A percentile compares a stretch with the other conserved stretches of the same genome.
These are phyloP conservation scores for Melanogaster broomeanus DNA, from an alignment of 768 basidiomycete species.

Conservation along the genomic window DNA sequence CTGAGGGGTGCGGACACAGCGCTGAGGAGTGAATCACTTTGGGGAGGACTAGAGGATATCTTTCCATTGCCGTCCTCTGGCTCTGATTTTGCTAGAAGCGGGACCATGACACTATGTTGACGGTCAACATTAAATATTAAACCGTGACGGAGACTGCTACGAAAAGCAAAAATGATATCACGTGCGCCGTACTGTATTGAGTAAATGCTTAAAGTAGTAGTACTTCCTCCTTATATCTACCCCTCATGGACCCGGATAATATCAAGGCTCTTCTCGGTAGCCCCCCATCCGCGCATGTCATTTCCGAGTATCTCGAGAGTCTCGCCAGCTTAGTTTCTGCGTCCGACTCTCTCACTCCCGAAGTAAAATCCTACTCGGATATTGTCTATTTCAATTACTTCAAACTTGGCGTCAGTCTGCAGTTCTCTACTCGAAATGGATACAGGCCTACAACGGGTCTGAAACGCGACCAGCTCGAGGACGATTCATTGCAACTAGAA, in stretches of 20 bases:
- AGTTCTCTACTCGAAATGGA: slow-evolving; percentile 66
- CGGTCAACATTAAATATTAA: no score
- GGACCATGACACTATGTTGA: no score
- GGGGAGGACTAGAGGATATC: background rate
- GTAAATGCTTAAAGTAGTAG: no score
- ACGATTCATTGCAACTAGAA: slow-evolving; percentile 58
- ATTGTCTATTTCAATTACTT: slow-evolving; percentile 87
- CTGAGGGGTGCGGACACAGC: slow-evolving; percentile 21
- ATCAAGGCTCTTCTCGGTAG: slow-evolving; percentile 49
- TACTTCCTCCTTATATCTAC: slow-evolving; percentile 4
- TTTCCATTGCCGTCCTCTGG: slow-evolving; percentile 10
- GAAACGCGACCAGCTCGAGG: slow-evolving; percentile 46
- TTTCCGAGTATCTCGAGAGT: slow-evolving; percentile 45
- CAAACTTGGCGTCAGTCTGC: slow-evolving; percentile 76
- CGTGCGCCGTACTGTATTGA: no score
- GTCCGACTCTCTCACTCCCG: slow-evolving; percentile 39
- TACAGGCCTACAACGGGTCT: slow-evolving; percentile 57
- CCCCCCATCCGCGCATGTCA: slow-evolving; percentile 45
- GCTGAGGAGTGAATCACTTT: slow-evolving; percentile 17
- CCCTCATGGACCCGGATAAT: slow-evolving; percentile 17
- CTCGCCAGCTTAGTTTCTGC: slow-evolving; percentile 32
- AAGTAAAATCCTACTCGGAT: slow-evolving; percentile 81
- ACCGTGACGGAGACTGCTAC: no score
- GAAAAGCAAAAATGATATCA: no score
- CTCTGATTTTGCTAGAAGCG: slow-evolving; percentile 20